Percentiles rank a stretch among this genome's conserved stretches.
phyloP scores from a whole-genome alignment of 1,284 basidiomycete genomes.

The Ganoderma leucocontextum region DNA sequence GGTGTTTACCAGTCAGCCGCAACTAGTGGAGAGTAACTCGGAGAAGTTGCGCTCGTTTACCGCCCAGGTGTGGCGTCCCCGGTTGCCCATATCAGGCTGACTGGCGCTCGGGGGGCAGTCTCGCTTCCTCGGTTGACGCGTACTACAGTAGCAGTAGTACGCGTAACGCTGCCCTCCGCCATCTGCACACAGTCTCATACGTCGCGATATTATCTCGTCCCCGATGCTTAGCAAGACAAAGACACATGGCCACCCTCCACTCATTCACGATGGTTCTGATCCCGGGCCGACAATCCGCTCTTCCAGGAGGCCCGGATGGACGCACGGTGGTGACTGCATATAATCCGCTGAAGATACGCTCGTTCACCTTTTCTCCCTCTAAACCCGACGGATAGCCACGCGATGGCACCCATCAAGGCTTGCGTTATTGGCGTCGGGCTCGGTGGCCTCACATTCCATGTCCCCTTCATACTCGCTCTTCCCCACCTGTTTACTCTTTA shows the following conservation, averaged over 20 bases:
- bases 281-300: constrained; percentile 16
- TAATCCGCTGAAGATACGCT: neutral
- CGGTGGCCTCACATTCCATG: constrained; percentile 79
- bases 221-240: neutral
- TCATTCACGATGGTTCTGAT: neutral
- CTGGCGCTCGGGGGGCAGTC: too few species aligned
- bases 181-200: neutral
- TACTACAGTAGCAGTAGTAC: too few species aligned
- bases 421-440: constrained; percentile 82
- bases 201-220: neutral
- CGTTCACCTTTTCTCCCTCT: neutral
- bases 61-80: constrained; percentile 17
- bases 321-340: neutral
- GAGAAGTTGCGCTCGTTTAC: constrained; percentile 1
- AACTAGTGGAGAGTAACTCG: neutral
- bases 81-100: constrained; percentile 19
- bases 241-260: neutral
- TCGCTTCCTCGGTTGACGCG: too few species aligned
- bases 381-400: neutral
- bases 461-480: constrained; percentile 81
- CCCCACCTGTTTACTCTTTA: constrained; percentile 77
- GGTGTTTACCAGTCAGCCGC: neutral
- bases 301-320: constrained; percentile 8
- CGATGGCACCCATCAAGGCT: constrained; percentile 64
- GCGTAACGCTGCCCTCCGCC: constrained; percentile 12